Evolutionary conservation across 139 green algal genomes (phyloP).

Genomic region (Coelastrella sp.): DNA sequence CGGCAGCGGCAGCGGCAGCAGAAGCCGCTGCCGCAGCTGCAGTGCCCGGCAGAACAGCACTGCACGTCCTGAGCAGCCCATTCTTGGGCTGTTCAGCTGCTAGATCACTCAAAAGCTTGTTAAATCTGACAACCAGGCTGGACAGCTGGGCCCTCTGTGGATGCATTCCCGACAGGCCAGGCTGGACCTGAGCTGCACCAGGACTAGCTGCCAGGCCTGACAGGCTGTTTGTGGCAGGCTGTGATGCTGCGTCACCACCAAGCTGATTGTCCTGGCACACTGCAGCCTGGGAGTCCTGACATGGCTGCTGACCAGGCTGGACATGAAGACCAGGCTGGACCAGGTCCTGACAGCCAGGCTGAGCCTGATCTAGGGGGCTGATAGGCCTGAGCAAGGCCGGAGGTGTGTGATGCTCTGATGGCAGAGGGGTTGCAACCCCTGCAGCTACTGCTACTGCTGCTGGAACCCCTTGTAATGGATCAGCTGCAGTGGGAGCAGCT

Average conservation of each 20-base stretch:
- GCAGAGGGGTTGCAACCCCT: neutral
- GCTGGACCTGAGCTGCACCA: neutral
- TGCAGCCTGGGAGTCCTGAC: neutral
- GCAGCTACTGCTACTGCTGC: neutral
- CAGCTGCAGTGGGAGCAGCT: neutral
- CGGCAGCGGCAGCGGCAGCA: conserved; percentile 12
- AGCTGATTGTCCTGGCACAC: neutral
- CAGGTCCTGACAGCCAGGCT: neutral
- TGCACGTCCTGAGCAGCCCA: too few species aligned
- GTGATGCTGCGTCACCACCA: neutral
- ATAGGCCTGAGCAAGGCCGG: neutral
- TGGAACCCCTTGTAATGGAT: neutral
- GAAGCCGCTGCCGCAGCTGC: neutral
- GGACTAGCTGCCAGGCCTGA: neutral
- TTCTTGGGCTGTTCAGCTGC: too few species aligned
- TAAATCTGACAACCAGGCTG: neutral
- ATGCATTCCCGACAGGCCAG: neutral
- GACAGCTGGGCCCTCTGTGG: neutral
- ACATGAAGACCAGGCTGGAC: neutral
- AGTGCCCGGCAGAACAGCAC: neutral
- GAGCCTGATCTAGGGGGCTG: neutral
- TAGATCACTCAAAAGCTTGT: neutral
- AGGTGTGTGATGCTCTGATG: neutral
- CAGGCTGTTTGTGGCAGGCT: neutral
- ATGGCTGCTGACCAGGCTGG: neutral